A percentile compares a stretch with the other conserved stretches of the same genome.
Conservation (phyloP, 805 yeast species). For the Candida chilensis region DNA sequence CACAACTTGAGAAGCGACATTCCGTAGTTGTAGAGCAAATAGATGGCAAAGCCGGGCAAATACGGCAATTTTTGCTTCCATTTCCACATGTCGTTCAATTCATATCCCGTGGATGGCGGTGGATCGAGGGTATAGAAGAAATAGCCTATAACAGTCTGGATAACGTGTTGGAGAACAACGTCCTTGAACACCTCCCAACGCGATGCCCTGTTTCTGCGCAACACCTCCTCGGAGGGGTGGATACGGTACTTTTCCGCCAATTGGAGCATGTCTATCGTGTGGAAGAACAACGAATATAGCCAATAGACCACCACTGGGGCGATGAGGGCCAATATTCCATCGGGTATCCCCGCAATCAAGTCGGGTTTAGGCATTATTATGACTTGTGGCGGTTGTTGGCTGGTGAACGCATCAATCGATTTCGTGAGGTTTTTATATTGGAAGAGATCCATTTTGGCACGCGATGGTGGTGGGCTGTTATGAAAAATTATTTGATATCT, state of each 20-base stretch:
- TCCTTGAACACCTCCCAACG: constrained; percentile 65
- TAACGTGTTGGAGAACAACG: constrained; percentile 75
- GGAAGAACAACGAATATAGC: constrained; percentile 67
- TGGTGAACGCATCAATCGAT: too few species aligned
- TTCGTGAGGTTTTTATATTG: too few species aligned
- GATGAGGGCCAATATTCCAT: constrained; percentile 60
- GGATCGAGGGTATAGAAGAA: constrained; percentile 49
- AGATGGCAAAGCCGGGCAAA: constrained; percentile 40
- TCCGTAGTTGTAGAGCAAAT: constrained; percentile 52
- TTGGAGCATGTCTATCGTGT: constrained; percentile 62
- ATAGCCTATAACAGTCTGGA: constrained; percentile 70
- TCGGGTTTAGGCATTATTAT: constrained; percentile 19
- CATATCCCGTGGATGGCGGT: constrained; percentile 41
- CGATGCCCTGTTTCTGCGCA: constrained; percentile 66
- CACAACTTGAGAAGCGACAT: constrained; percentile 47
- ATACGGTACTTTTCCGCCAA: constrained; percentile 80
- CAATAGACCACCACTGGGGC: constrained; percentile 83
- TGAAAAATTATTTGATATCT: too few species aligned
- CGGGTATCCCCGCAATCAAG: constrained; percentile 56
- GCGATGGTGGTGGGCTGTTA: too few species aligned
- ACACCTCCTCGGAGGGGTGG: constrained; percentile 85
- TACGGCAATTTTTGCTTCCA: constrained; percentile 21
- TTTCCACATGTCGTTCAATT: constrained; percentile 36
- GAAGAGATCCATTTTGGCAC: too few species aligned
- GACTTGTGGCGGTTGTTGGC: too few species aligned